These are phyloP conservation scores for Fusarium cicatricum DNA, from an alignment of 2,329 filamentous ascomycete species.

Conservation along the genomic window DNA sequence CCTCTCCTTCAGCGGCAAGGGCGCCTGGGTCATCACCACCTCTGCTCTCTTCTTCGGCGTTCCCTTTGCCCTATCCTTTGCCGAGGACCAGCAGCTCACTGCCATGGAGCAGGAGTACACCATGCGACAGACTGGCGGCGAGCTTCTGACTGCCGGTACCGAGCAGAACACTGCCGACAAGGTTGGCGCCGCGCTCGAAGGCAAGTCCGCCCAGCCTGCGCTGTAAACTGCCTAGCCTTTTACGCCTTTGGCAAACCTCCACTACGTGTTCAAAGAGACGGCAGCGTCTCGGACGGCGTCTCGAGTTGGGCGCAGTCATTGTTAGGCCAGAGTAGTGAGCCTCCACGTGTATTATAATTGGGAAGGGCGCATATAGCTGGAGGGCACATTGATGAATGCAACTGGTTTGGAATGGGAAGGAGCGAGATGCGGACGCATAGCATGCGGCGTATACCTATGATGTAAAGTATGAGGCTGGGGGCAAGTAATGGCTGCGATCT, in stretches of 20 bases:
- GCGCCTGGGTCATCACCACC: slow-evolving; percentile 90
- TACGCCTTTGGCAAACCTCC: slow-evolving; percentile 15
- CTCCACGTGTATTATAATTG: slow-evolving; percentile 42
- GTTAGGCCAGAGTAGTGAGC: slow-evolving; percentile 30
- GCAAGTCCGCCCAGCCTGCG: slow-evolving; percentile 56
- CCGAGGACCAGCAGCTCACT: slow-evolving; percentile 94
- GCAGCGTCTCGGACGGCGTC: slow-evolving; percentile 28
- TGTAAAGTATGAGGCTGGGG: slow-evolving; percentile 41
- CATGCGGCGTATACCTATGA: slow-evolving; percentile 33
- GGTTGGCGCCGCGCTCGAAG: slow-evolving; percentile 59
- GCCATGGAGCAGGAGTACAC: slow-evolving; percentile 98
- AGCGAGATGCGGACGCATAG: slow-evolving; percentile 33
- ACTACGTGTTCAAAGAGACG: slow-evolving; percentile 17
- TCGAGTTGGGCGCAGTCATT: slow-evolving; percentile 32
- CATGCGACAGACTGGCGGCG: slow-evolving; percentile 91
- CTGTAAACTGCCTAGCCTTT: slow-evolving; percentile 51
- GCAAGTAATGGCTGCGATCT: slow-evolving; percentile 42
- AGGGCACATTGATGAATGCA: slow-evolving; percentile 35
- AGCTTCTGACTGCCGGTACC: slow-evolving; percentile 64
- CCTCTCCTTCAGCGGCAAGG: slow-evolving; percentile 80
- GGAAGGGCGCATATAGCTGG: slow-evolving; percentile 40
- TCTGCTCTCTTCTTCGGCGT: slow-evolving; percentile 90
- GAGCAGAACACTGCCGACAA: slow-evolving; percentile 57
- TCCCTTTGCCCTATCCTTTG: slow-evolving; percentile 90
- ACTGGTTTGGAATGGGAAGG: slow-evolving; percentile 27